A percentile compares a stretch with the other conserved stretches of the same genome.
These are phyloP conservation scores for Hordeum pubiflorum DNA, from an alignment of 202 grass and related monocot genomes.

Conservation along the genomic window DNA sequence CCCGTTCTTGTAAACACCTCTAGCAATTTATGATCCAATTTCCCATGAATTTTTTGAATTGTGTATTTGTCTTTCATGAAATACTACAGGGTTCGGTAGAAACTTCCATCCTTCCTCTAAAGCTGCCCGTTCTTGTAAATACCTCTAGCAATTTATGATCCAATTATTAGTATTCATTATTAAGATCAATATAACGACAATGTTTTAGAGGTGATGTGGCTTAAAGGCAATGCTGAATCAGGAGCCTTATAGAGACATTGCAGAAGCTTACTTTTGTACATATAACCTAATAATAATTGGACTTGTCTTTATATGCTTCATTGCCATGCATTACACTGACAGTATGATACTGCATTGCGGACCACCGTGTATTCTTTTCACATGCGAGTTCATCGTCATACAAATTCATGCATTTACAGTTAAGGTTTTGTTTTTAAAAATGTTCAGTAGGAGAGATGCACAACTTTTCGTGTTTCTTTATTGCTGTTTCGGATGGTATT, in stretches of 20 bases:
- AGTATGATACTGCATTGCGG: background rate
- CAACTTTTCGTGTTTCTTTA: background rate
- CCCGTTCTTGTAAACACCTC: background rate
- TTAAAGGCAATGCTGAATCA: background rate
- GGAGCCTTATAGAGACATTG: background rate
- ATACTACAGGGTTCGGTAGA: background rate
- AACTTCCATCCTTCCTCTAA: background rate
- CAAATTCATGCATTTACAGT: background rate
- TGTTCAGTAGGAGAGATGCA: background rate
- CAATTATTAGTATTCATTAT: background rate
- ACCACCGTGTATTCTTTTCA: background rate
- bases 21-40: background rate
- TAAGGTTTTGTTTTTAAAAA: background rate
- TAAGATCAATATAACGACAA: background rate
- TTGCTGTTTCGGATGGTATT: background rate
- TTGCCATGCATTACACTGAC: background rate
- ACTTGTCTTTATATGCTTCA: slow-evolving; percentile 10
- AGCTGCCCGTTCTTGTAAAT: background rate
- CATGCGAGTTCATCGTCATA: background rate
- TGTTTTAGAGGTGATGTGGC: background rate
- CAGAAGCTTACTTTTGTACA: background rate
- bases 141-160: background rate
- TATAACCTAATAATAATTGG: background rate
- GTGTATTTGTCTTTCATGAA: background rate
- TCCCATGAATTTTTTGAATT: too few relatives aligned